These are phyloP conservation scores for Xylaria sp. DNA, from an alignment of 2,329 filamentous ascomycete species.

Conservation along the genomic window DNA sequence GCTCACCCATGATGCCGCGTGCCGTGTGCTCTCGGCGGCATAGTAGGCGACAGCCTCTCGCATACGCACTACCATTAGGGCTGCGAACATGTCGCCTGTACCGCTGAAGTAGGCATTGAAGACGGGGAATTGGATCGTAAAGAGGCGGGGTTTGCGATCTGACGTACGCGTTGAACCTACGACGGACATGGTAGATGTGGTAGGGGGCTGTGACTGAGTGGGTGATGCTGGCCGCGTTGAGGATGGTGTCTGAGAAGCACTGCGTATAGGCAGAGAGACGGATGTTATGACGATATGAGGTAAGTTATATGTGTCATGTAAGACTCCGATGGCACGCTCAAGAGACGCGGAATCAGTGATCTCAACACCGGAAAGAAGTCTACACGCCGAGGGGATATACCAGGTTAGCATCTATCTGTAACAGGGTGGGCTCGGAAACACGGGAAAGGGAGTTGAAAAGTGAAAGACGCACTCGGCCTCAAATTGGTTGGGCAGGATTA, in stretches of 20 bases:
- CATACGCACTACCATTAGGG: slow-evolving; percentile 84
- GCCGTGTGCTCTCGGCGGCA: slow-evolving; percentile 50
- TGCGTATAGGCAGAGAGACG: slow-evolving; percentile 68
- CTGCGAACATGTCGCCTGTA: slow-evolving; percentile 98
- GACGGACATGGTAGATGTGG: slow-evolving; percentile 60
- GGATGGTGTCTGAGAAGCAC: slow-evolving; percentile 61
- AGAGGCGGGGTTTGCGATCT: slow-evolving; percentile 74
- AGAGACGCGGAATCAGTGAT: slow-evolving; percentile 79
- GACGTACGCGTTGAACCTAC: slow-evolving; percentile 71
- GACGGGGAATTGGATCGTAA: slow-evolving; percentile 83
- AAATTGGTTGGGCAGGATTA: slow-evolving; percentile 96
- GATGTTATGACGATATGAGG: slow-evolving; percentile 95
- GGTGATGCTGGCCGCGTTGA: slow-evolving; percentile 64
- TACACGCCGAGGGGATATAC: slow-evolving; percentile 44
- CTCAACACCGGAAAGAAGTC: slow-evolving; percentile 81
- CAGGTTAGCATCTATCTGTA: not conserved
- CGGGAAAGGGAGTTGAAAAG: not conserved
- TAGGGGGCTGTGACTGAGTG: slow-evolving; percentile 48
- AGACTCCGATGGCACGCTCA: slow-evolving; percentile 72
- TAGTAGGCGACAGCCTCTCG: slow-evolving; percentile 71
- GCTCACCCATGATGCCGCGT: slow-evolving; percentile 73
- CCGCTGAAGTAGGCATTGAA: slow-evolving; percentile 95
- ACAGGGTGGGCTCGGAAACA: not conserved
- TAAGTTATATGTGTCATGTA: slow-evolving; percentile 77
- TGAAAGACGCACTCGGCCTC: slow-evolving; percentile 80